Percentiles rank a stretch among this genome's conserved stretches.
phyloP scores from a whole-genome alignment of 176 grass and related monocot species.

The Eragrostis curvula region DNA sequence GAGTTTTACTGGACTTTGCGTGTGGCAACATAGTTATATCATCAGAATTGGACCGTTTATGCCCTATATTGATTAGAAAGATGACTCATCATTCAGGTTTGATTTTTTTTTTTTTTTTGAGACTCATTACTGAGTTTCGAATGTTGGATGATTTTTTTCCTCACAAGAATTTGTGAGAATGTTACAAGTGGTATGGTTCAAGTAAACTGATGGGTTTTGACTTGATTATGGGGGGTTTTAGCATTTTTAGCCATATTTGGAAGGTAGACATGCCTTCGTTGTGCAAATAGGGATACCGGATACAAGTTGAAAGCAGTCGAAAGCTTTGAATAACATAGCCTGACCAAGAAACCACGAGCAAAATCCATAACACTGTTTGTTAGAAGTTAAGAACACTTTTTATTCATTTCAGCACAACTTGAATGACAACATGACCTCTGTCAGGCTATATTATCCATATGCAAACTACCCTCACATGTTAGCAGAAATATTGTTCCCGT shows the following conservation, averaged over 20 bases:
- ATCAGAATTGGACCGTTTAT: not conserved
- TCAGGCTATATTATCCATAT: conserved; percentile 4
- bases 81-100: not conserved
- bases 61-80: not conserved
- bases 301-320: not conserved
- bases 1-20: conserved; percentile 3
- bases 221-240: not conserved
- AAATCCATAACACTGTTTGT: not conserved
- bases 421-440: not conserved
- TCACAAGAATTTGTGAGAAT: not conserved
- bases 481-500: not conserved
- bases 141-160: not conserved
- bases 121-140: not conserved
- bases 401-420: not conserved
- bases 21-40: conserved; percentile 16
- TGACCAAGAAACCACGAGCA: not conserved
- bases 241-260: not conserved
- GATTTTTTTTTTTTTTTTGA: too few relatives aligned
- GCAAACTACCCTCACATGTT: not conserved
- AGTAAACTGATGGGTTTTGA: conserved; percentile 18
- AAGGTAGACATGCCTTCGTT: not conserved
- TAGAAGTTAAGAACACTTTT: not conserved
- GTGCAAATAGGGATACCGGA: not conserved
- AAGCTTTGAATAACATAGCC: not conserved
- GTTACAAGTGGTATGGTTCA: not conserved